Evolutionary conservation across 2,329 filamentous ascomycete genomes (phyloP).

Genomic region (Penicillium verrucosum): DNA sequence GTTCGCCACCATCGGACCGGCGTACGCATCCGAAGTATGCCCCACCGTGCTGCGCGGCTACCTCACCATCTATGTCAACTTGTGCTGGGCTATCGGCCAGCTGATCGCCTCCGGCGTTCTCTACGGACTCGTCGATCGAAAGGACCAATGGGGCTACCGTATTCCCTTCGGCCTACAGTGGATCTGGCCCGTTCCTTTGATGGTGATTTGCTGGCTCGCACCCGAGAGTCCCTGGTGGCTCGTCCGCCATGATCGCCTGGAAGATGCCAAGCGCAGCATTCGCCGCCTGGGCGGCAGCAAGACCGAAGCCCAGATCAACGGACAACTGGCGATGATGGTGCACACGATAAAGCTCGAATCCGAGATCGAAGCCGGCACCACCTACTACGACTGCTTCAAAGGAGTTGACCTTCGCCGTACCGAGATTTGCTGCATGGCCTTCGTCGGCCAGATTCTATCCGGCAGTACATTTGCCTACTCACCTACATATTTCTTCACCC

Average conservation of each 20-base stretch:
- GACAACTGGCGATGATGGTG: constrained; percentile 35
- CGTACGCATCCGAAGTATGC: constrained; percentile 31
- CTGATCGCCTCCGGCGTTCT: constrained; percentile 30
- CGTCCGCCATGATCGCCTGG: constrained; percentile 21
- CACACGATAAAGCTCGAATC: constrained; percentile 38
- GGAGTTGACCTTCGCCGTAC: constrained; percentile 39
- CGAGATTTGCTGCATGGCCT: constrained; percentile 41
- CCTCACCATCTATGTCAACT: constrained; percentile 38
- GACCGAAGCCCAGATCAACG: constrained; percentile 25
- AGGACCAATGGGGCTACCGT: constrained; percentile 38
- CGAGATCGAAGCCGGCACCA: constrained; percentile 28
- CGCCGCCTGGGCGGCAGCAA: constrained; percentile 20
- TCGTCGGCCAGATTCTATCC: constrained; percentile 38
- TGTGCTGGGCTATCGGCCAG: constrained; percentile 39
- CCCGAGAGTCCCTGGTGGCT: constrained; percentile 31
- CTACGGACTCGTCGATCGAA: constrained; percentile 30
- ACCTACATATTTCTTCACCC: constrained; percentile 40
- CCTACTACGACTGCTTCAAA: constrained; percentile 33
- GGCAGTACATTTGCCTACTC: constrained; percentile 36
- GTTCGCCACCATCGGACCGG: constrained; percentile 28
- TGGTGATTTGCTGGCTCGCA: constrained; percentile 22
- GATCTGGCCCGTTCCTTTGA: constrained; percentile 26
- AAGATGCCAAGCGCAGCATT: constrained; percentile 22
- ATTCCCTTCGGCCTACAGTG: constrained; percentile 36
- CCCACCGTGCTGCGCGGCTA: constrained; percentile 29